Evolutionary conservation across 768 basidiomycete species (phyloP).

Genomic region (Suillus luteus): DNA sequence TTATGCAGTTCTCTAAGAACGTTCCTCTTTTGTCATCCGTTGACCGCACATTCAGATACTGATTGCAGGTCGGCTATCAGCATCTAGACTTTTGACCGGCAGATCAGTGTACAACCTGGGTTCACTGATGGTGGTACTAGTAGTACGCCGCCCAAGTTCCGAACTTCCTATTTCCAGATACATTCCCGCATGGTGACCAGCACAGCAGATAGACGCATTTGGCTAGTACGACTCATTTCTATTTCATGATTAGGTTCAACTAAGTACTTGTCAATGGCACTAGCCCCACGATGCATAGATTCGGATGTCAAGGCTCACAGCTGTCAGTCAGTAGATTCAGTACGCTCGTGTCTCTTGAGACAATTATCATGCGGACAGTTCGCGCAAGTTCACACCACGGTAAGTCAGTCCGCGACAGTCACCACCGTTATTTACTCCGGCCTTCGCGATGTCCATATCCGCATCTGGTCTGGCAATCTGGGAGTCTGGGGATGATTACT

Average conservation of each 20-base stretch:
- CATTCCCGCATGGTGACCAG: neutral
- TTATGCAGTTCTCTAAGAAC: neutral
- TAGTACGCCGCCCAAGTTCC: neutral
- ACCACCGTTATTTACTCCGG: too few species aligned
- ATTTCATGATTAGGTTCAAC: neutral
- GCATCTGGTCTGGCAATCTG: too few species aligned
- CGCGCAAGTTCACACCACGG: neutral
- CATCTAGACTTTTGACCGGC: neutral
- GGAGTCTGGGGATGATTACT: too few species aligned
- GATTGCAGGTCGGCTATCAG: neutral
- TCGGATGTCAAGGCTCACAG: neutral
- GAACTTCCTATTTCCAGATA: neutral
- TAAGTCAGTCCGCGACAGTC: too few species aligned
- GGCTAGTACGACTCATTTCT: neutral
- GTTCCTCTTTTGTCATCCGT: neutral
- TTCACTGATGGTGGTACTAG: too few species aligned
- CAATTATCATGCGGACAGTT: neutral
- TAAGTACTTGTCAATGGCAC: neutral
- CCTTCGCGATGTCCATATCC: too few species aligned
- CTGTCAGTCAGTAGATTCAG: too few species aligned
- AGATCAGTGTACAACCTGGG: neutral
- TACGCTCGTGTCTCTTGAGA: neutral
- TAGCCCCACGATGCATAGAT: neutral
- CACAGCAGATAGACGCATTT: neutral
- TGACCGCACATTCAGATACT: neutral